Base-by-base conservation (phyloP, 371 early-diverging fungal genomes). In the Conidiobolus incongruus region DNA sequence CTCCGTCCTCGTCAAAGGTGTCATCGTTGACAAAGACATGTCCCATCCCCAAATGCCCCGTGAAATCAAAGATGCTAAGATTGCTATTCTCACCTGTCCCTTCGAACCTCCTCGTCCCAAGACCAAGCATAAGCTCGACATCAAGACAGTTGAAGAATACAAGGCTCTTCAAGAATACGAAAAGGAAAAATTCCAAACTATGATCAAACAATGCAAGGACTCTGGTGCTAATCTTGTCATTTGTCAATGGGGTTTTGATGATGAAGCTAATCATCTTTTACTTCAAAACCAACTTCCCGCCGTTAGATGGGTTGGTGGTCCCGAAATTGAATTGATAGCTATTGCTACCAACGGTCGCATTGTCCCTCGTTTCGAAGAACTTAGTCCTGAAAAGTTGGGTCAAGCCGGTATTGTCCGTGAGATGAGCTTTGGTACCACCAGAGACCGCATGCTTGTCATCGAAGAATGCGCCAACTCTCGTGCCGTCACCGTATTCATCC, bases 171-270 rank as follows among this genome's bases (percentile, higher is more conserved):
- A 88, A 55, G 67, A 63, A 30, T 99, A 98, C 58, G 99, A 99
- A 66, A 75, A 70, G 52, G 77, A 86, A 44, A 89, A 86, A 58
- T 99, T 99, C 58, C 73, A 77, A 58, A 77, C 77, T 40, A 99
- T 99, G 99, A 92, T 99, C 47, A 66, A 77, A 45, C 75, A 75
- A 55, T 86, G 98, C 54, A 99, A 98, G 72, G 81, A 88, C 38
- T 72, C 84, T 41, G 96, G 96, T 30, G 98, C 98, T 40, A 95
- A 94, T 65, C 55, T 99, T 22, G 99, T 97, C 30, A 84, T 98
- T 40, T 99, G 99, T 69, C 99, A 99, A 64, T 99, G 99, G 99
- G 99, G 99, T 48, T 99, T 99, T 58, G 99, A 99, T 63, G 99
- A 99, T 58, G 99, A 99, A 63, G 99, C 99, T 33, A 99, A 98